These are phyloP conservation scores for Piper longum DNA, from an alignment of 164 flowering plant species.

Conservation along the genomic window DNA sequence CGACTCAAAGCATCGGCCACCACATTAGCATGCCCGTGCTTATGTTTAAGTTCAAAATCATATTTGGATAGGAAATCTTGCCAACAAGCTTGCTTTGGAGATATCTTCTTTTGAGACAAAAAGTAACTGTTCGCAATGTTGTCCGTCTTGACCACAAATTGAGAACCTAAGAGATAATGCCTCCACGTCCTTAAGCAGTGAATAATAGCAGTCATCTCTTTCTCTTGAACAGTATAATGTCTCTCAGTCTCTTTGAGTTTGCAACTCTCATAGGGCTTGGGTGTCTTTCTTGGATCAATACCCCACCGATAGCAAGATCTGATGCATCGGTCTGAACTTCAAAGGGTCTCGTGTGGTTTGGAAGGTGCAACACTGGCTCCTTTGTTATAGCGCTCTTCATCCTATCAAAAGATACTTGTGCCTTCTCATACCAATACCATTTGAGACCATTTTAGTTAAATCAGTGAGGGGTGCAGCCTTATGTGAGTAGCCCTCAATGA, in stretches of 20 bases:
- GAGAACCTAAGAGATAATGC: not conserved
- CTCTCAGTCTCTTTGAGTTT: not conserved
- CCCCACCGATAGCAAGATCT: not conserved
- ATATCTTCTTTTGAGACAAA: slow-evolving; percentile 9
- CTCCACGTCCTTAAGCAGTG: too few relatives aligned
- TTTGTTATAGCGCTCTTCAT: too few relatives aligned
- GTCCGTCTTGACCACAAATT: not conserved
- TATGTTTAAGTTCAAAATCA: not conserved
- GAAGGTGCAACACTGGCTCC: not conserved
- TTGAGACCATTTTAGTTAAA: too few relatives aligned
- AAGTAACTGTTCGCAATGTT: not conserved
- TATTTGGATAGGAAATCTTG: slow-evolving; percentile 12
- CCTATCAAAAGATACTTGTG: too few relatives aligned
- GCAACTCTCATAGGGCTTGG: slow-evolving; percentile 2
- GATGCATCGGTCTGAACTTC: slow-evolving; percentile 6
- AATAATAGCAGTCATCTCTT: not conserved
- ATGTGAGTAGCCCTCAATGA: too few relatives aligned
- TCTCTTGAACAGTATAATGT: not conserved
- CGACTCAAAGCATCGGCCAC: too few relatives aligned
- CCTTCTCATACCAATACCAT: too few relatives aligned
- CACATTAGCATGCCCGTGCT: too few relatives aligned
- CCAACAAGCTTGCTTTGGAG: slow-evolving; percentile 11
- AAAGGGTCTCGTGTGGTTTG: not conserved
- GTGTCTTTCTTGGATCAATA: not conserved
- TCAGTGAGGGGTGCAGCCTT: too few relatives aligned